These are phyloP conservation scores for Parascedosporium putredinis DNA, from an alignment of 2,329 filamentous ascomycete genomes.

Conservation along the genomic window DNA sequence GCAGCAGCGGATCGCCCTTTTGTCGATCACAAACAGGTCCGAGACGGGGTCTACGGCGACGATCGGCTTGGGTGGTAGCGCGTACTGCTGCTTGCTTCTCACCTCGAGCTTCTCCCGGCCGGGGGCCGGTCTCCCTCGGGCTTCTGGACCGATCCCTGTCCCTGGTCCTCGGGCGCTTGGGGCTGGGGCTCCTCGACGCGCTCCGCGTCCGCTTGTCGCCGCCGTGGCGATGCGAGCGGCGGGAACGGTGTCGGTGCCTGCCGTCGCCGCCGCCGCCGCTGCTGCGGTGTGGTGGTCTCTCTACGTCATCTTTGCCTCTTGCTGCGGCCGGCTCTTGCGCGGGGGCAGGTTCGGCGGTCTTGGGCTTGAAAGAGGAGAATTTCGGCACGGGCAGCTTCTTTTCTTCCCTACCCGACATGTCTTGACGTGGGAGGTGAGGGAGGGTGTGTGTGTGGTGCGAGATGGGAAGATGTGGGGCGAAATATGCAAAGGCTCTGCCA, in stretches of 20 bases:
- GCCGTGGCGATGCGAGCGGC: not conserved
- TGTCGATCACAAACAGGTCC: slow-evolving; percentile 51
- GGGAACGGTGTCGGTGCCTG: slow-evolving; percentile 5
- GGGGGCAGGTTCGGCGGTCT: not conserved
- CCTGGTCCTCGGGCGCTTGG: slow-evolving; percentile 1
- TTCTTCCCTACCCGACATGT: slow-evolving; percentile 19
- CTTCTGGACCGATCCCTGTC: not conserved
- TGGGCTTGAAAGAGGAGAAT: slow-evolving; percentile 59
- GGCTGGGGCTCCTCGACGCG: not conserved
- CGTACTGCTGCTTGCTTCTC: not conserved
- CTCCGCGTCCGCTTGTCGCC: not conserved
- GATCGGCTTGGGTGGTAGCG: not conserved
- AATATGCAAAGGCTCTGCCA: too few relatives aligned
- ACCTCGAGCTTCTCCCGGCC: not conserved
- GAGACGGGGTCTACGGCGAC: not conserved
- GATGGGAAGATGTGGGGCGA: not conserved
- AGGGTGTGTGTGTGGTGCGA: not conserved
- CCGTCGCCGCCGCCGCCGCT: too few relatives aligned
- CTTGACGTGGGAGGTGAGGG: not conserved
- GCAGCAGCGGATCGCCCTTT: slow-evolving; percentile 67
- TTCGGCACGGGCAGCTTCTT: slow-evolving; percentile 43
- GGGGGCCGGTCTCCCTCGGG: not conserved
- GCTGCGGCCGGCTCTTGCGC: not conserved
- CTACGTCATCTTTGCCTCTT: not conserved
- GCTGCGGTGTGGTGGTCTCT: not conserved